A percentile compares a stretch with the other conserved stretches of the same genome.
Evolutionary conservation across 2,329 filamentous ascomycete genomes (phyloP).

Genomic region (Pseudogymnoascus sp.): DNA sequence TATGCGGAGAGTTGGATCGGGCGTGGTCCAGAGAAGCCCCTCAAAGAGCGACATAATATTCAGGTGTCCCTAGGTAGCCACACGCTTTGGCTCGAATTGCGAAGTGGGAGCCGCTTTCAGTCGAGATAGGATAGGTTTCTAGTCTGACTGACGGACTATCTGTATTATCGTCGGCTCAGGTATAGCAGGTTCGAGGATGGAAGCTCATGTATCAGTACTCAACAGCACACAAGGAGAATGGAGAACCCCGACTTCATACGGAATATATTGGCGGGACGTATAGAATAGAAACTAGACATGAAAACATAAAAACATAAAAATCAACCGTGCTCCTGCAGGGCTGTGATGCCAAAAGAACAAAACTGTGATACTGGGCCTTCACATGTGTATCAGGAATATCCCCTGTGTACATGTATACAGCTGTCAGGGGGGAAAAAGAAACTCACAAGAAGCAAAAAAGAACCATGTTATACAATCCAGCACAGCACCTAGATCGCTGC

Average conservation of each 20-base stretch:
- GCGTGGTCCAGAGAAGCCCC: background rate
- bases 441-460: background rate
- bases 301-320: background rate
- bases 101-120: background rate
- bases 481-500: background rate
- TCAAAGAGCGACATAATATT: background rate
- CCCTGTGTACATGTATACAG: no score
- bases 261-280: background rate
- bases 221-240: background rate
- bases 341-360: background rate
- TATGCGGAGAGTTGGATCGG: background rate
- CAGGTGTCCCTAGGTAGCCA: background rate
- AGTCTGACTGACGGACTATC: no score
- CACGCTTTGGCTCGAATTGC: background rate
- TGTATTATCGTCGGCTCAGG: background rate
- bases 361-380: no score
- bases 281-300: background rate
- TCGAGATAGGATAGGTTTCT: no score
- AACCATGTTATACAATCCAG: background rate
- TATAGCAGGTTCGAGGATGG: background rate
- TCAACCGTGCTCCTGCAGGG: background rate
- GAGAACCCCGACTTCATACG: background rate
- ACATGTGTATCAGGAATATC: no score
- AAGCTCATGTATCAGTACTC: background rate
- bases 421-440: no score